phyloP scores from a whole-genome alignment of 2,329 filamentous ascomycete species.

The Colletotrichum aenigma region DNA sequence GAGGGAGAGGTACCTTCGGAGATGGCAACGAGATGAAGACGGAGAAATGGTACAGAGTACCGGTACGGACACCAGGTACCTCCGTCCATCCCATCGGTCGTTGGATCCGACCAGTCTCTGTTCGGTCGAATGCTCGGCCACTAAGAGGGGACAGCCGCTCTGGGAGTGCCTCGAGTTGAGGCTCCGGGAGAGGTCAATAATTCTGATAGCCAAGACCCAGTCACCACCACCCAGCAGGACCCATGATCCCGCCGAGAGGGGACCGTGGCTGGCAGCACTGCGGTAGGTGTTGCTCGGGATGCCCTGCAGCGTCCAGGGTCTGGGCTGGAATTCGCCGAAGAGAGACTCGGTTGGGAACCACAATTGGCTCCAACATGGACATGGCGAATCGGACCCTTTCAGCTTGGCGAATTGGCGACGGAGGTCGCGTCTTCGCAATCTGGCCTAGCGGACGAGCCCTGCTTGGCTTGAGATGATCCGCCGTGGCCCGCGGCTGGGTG shows the following conservation, averaged over 20 bases:
- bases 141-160: slow-evolving; percentile 7
- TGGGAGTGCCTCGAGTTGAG: neutral
- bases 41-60: neutral
- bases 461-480: neutral
- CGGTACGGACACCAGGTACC: neutral
- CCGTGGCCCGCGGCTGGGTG: neutral
- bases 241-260: slow-evolving; percentile 3
- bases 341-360: neutral
- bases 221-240: neutral
- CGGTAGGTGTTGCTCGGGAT: neutral
- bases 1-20: neutral
- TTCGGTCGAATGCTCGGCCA: slow-evolving; percentile 19
- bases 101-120: neutral
- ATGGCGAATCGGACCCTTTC: slow-evolving; percentile 10
- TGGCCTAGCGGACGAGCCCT: neutral
- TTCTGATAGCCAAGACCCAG: neutral
- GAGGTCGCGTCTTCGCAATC: neutral
- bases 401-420: neutral
- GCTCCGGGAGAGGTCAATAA: neutral
- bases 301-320: neutral
- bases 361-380: neutral
- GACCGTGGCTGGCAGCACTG: neutral
- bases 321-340: slow-evolving; percentile 1
- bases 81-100: neutral
- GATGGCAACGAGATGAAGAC: neutral